These are phyloP conservation scores for Xylaria multiplex DNA, from an alignment of 2,329 filamentous ascomycete genomes.

Conservation along the genomic window DNA sequence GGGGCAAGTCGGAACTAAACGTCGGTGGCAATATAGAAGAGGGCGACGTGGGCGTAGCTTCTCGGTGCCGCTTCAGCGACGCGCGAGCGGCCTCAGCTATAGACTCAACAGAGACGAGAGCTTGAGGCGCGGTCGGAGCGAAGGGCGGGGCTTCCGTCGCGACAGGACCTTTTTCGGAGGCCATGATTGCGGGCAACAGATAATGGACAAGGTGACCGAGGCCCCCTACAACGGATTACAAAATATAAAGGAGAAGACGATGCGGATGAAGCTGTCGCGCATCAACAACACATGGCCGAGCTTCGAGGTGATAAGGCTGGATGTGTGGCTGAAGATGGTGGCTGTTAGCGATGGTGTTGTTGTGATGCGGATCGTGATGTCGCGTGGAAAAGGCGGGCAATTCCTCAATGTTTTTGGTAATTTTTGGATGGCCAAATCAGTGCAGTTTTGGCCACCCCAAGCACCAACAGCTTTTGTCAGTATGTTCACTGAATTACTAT, in stretches of 20 bases:
- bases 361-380: constrained; percentile 44
- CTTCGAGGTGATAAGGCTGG: constrained; percentile 46
- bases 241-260: constrained; percentile 39
- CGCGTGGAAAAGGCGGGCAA: constrained; percentile 30
- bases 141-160: constrained; percentile 61
- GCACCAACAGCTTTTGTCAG: background rate
- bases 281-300: constrained; percentile 49
- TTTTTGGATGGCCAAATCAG: constrained; percentile 15
- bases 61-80: constrained; percentile 60
- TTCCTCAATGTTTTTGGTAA: constrained; percentile 6
- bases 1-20: constrained; percentile 57
- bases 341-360: constrained; percentile 49
- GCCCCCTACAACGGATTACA: constrained; percentile 41
- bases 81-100: constrained; percentile 53
- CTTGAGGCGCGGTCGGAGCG: constrained; percentile 50
- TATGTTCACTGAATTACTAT: constrained; percentile 16
- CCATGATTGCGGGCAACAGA: constrained; percentile 55
- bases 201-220: constrained; percentile 41
- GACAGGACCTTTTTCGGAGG: constrained; percentile 63
- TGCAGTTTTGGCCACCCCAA: background rate
- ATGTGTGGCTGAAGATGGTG: constrained; percentile 52
- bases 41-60: constrained; percentile 56
- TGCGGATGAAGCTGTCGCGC: constrained; percentile 44
- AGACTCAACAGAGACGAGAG: constrained; percentile 53
- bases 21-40: constrained; percentile 47